Base-by-base conservation (phyloP, 805 yeast genomes). In the Metschnikowia kofuensis region DNA sequence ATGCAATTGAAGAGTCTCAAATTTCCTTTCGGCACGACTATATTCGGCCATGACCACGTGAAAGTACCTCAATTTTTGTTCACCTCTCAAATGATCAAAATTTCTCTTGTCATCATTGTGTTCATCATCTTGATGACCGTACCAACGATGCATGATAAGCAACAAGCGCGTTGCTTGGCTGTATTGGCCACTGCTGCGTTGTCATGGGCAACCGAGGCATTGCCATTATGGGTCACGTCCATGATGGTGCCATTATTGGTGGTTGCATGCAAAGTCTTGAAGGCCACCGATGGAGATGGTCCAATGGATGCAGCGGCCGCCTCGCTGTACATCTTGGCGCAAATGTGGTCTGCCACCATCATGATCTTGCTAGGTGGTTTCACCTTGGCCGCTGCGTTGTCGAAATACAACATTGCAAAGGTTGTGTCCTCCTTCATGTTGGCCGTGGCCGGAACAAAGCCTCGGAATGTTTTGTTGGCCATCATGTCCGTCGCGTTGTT, bases 281-380 rank as follows among this genome's bases (percentile, higher is more conserved):
- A 83, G 53, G 82, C 84, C 56, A 37, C 44, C 30, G 67, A 65
- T 41, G 68, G 66, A 2, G 76, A 77, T 11, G 67, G 70, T 21
- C 75, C 82, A 0, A 72, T 91, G 77, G 53, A 62, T 1, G 84
- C 92, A 1, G 70, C 80, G 0, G 87, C 79, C 7, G 91, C 97
- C 1, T 78, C 96, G 0, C 81, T 83, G 58, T 88, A 77, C 62
- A 88, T 92, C 45, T 80, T 94, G 54, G 75, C 89, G 1, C 74
- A 90, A 15, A 92, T 92, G 98, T 92, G 97, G 97, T 84, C 91
- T 7, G 89, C 97, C 1, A 95, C 90, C 13, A 89, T 94, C 54
- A 83, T 91, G 87, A 72, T 92, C 36, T 72, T 92, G 44, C 70
- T 92, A 10, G 98, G 98, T 55, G 99, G 99, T 1, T 92, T 92